A percentile compares a stretch with the other conserved stretches of the same genome.
Evolutionary conservation across 495 filamentous ascomycete species (phyloP).

Genomic region (Trichoderma asperelloides): DNA sequence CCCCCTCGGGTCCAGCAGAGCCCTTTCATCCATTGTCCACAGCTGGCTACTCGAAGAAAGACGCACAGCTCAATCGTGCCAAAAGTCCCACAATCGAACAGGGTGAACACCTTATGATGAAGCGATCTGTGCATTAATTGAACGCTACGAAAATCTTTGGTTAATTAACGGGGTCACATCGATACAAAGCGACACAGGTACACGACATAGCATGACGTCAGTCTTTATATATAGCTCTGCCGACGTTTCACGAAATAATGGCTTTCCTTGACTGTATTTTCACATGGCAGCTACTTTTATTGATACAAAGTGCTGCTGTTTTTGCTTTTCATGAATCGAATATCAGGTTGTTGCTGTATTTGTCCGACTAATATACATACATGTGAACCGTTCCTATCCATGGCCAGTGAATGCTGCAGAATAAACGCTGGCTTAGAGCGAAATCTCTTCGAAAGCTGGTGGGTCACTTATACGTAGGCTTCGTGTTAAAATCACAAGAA

Average conservation of each 20-base stretch:
- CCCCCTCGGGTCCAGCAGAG: neutral
- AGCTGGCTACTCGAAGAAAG: neutral
- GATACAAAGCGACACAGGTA: neutral
- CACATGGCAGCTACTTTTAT: neutral
- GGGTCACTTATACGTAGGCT: too few species aligned
- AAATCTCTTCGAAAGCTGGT: too few species aligned
- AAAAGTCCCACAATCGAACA: slow-evolving; percentile 1
- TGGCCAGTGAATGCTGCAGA: too few species aligned
- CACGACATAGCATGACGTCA: neutral
- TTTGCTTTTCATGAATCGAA: too few species aligned
- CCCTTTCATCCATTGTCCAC: neutral
- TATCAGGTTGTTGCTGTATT: too few species aligned
- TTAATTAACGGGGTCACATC: neutral
- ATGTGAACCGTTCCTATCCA: too few species aligned
- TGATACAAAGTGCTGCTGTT: too few species aligned
- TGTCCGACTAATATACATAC: too few species aligned
- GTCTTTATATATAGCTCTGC: neutral
- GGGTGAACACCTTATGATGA: slow-evolving; percentile 6
- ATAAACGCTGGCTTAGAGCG: too few species aligned
- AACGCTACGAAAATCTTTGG: neutral
- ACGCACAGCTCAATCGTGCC: neutral
- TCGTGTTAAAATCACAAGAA: too few species aligned
- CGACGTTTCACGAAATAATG: neutral
- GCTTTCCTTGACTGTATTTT: neutral
- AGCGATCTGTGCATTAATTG: neutral